Base-by-base conservation (phyloP, 1,284 basidiomycete species). In the Cryptococcus sp. region DNA sequence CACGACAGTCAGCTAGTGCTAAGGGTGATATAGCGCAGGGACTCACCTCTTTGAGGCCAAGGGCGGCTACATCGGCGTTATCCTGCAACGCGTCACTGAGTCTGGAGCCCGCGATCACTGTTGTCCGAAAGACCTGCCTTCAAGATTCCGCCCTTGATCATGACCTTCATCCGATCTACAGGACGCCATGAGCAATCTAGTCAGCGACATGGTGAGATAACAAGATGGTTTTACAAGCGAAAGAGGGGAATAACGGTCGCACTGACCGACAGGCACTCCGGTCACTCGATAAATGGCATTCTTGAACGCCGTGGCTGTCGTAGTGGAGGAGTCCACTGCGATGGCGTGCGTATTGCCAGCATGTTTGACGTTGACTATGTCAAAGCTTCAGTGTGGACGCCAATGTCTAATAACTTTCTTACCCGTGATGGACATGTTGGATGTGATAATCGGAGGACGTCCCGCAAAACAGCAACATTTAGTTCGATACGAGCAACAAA, bases 101-200 rank as follows among this genome's bases (percentile, higher is more conserved):
- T 35, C 30, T 35, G 30, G 13, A 13, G 7, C 10, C 30, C 13
- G 13, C 30, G 8, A 10, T 35, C 48, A 27, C 40, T 3, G n/a
- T 20, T 10, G 19, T 25, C 47, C 27, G 23, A 19, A 46, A 4
- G 15, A 35, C 27, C 27, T 47, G 25, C 73, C 60, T 75, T 68
- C 50, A 70, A 64, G 15, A 76, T 84, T n/a, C 91, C 91, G 50
- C 91, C 91, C 76, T 96, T 97, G 75, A 95, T 83, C 90, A 97
- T 94, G 64, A 98, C 89, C 79, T 97, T 99, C 89, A 96, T 94
- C 50, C 93, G 84, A 69, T 94, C 92, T 51, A 35, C 30, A 13
- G 8, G 30, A 35, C 10, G 7, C 30, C 30, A 35, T 35, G 30
- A 35, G 85, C 47, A 46, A 17, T 57, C 7, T 50, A 5, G 19